Percentiles rank a stretch among this genome's conserved stretches.
These are phyloP conservation scores for Zoysia japonica DNA, from an alignment of 176 grass and related monocot species.

Conservation along the genomic window DNA sequence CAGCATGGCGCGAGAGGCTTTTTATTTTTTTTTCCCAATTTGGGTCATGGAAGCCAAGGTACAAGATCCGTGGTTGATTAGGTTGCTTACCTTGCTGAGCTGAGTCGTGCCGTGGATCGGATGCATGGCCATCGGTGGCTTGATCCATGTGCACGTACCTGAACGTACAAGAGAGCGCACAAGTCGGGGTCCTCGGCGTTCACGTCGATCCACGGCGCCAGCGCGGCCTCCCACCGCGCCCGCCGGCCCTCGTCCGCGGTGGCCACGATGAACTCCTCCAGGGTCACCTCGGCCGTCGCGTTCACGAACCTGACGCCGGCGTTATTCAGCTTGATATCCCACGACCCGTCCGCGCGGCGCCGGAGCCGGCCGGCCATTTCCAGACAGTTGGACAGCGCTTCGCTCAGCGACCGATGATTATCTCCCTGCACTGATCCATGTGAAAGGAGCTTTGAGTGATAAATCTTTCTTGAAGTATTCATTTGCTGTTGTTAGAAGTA, in stretches of 20 bases:
- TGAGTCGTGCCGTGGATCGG: not conserved
- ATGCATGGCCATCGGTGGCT: not conserved
- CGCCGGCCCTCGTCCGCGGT: not conserved
- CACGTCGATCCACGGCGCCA: conserved; percentile 67
- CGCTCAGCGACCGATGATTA: conserved; percentile 47
- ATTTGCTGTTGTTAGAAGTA: too few relatives aligned
- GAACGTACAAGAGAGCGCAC: conserved; percentile 60
- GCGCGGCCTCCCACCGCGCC: conserved; percentile 28
- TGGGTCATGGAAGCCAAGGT: too few relatives aligned
- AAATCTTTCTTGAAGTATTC: too few relatives aligned
- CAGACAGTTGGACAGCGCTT: conserved; percentile 55
- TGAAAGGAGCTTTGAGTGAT: too few relatives aligned
- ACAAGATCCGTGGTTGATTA: too few relatives aligned
- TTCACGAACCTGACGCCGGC: conserved; percentile 60
- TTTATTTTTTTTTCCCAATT: too few relatives aligned
- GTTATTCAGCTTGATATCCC: conserved; percentile 89
- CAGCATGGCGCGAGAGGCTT: too few relatives aligned
- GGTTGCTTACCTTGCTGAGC: not conserved
- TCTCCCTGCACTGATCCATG: too few relatives aligned
- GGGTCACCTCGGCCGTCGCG: conserved; percentile 58
- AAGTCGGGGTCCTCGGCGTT: conserved; percentile 52
- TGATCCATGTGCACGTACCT: conserved; percentile 40
- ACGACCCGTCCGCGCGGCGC: conserved; percentile 51
- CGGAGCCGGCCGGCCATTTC: conserved; percentile 73
- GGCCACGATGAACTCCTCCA: conserved; percentile 60